phyloP scores from a whole-genome alignment of 1,139 yeast genomes.

The Meyerozyma athensensis region DNA sequence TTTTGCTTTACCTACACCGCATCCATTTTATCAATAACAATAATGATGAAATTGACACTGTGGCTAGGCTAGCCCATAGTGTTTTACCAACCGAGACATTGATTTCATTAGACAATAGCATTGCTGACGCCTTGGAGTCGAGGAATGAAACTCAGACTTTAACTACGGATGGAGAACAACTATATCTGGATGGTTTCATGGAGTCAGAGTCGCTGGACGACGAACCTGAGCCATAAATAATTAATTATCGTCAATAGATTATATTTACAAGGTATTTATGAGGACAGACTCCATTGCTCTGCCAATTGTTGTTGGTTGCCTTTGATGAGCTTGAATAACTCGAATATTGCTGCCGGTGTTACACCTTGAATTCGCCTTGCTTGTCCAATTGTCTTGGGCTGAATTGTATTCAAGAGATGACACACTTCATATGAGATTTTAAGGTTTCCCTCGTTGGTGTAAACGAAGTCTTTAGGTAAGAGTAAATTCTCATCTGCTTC shows the following conservation, averaged over 20 bases:
- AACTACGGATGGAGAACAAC: background rate
- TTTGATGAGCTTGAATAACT: slow-evolving; percentile 47
- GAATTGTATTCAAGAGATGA: slow-evolving; percentile 61
- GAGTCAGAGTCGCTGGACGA: slow-evolving; percentile 2
- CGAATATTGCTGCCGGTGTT: slow-evolving; percentile 81
- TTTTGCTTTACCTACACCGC: slow-evolving; percentile 30
- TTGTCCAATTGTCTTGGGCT: slow-evolving; percentile 90
- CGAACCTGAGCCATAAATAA: background rate
- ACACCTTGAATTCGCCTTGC: slow-evolving; percentile 93
- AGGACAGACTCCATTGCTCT: background rate
- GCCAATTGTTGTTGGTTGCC: slow-evolving; percentile 22
- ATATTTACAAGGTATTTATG: slow-evolving; percentile 10
- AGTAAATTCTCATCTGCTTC: slow-evolving; percentile 73
- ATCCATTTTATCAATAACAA: slow-evolving; percentile 10
- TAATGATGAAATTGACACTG: slow-evolving; percentile 17
- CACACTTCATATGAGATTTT: slow-evolving; percentile 73
- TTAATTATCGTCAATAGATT: background rate
- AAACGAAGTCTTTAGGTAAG: slow-evolving; percentile 64
- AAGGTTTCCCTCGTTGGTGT: slow-evolving; percentile 44
- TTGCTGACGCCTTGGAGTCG: slow-evolving; percentile 9
- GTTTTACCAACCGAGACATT: slow-evolving; percentile 36
- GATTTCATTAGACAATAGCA: slow-evolving; percentile 30
- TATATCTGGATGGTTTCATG: background rate
- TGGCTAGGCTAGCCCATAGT: slow-evolving; percentile 31
- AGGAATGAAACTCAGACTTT: background rate